A percentile compares a stretch with the other conserved stretches of the same genome.
Evolutionary conservation across 2,329 filamentous ascomycete genomes (phyloP).

Genomic region (Colletotrichum neosansevieriae): DNA sequence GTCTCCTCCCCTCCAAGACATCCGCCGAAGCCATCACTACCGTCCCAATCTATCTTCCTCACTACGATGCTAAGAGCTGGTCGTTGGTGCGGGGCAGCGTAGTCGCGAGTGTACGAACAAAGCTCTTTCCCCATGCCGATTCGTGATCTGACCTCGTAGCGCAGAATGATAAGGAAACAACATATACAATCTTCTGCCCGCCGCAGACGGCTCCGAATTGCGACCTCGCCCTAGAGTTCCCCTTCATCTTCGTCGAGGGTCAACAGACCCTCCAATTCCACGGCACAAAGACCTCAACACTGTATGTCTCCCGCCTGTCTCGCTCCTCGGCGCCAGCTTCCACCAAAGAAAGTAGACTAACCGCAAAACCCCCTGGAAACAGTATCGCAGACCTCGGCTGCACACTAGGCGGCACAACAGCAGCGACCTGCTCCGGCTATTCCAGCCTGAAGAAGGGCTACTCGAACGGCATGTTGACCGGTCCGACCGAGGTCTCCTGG

Average conservation of each 20-base stretch:
- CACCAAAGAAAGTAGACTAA: neutral
- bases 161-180: conserved; percentile 56
- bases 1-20: conserved; percentile 29
- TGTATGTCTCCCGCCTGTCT: conserved; percentile 49
- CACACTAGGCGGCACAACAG: conserved; percentile 55
- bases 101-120: conserved; percentile 53
- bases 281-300: conserved; percentile 56
- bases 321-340: conserved; percentile 2
- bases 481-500: conserved; percentile 59
- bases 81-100: conserved; percentile 59
- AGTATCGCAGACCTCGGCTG: conserved; percentile 61
- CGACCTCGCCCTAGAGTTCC: conserved; percentile 59
- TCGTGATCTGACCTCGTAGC: conserved; percentile 19
- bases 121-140: neutral
- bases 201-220: conserved; percentile 55
- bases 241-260: conserved; percentile 61
- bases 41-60: conserved; percentile 60
- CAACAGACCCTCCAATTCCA: conserved; percentile 58
- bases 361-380: neutral
- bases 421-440: conserved; percentile 62
- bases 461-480: conserved; percentile 53
- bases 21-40: conserved; percentile 49
- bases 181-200: conserved; percentile 63
- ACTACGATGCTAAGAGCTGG: conserved; percentile 58
- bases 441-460: conserved; percentile 58